Evolutionary conservation across 2,329 filamentous ascomycete species (phyloP), one percentile per base, ranked within the genome.

Genomic region (Aspergillus brunneoviolaceus): DNA sequence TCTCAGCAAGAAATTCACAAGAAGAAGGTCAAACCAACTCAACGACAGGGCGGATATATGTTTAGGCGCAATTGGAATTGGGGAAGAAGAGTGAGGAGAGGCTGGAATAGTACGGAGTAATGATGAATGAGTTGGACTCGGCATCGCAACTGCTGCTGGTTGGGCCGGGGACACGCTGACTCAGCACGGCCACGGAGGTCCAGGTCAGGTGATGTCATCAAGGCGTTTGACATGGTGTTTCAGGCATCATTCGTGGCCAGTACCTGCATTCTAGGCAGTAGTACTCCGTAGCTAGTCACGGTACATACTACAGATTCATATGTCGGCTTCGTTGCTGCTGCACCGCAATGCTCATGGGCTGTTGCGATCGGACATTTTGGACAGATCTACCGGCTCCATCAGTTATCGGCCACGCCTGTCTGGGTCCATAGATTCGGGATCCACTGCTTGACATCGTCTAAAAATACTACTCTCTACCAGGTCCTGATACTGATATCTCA

Each of bases 171-270:
- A 19, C 2, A 16, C 4, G 63, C 62, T 69, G 67, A 69, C 61
- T 69, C 67, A 69, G 64, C 65, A 33, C 25, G 2, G n/a, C 27
- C 56, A 58, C 54, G 51, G 59, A 48, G 29, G 12, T 16, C 27
- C 25, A 49, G 58, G 64, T 73, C 69, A 72, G 67, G 73, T 75
- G 73, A 74, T 72, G 68, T 72, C 69, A 72, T 68, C 59, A 62
- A 27, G 55, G 53, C 25, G 42, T 47, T 49, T 55, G 42, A 48
- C 39, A 35, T 45, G 12, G 12, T 45, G 52, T 48, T 55, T 55
- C 27, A 55, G 53, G 23, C 53, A 19, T 27, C 19, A 14, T 27
- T 29, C 29, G 14, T 33, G 42, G 31, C 47, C 53, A 29, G 53
- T 45, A 23, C 27, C 53, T 55, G 53, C 53, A 33, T 55, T 42